Conservation (phyloP, 805 yeast species). For the Ogataea nitratoaversa region DNA sequence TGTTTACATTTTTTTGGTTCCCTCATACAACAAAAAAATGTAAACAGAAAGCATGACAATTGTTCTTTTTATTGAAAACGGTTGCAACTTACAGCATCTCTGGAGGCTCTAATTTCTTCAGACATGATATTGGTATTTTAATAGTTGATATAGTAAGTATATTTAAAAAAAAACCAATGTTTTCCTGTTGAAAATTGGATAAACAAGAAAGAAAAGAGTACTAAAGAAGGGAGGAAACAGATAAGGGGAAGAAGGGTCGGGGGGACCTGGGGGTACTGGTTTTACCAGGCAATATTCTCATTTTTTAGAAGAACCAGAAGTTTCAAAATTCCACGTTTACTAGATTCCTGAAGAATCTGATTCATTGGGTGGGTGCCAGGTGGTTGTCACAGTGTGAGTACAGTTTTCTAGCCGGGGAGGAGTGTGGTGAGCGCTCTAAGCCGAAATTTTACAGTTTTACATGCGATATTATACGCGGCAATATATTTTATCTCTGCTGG, state of each 20-base stretch:
- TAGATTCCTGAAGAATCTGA: not conserved
- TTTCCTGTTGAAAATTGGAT: not conserved
- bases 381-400: not conserved
- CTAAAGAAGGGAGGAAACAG: conserved; percentile 4
- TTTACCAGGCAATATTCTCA: conserved; percentile 1
- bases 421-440: too few species aligned
- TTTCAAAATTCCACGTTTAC: too few species aligned
- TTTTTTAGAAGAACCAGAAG: conserved; percentile 3
- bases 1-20: conserved; percentile 1
- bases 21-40: not conserved
- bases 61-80: too few species aligned
- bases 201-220: conserved; percentile 1
- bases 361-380: not conserved
- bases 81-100: conserved; percentile 30
- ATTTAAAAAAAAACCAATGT: not conserved
- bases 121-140: conserved; percentile 12
- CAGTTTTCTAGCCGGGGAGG: too few species aligned
- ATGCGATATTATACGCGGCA: too few species aligned
- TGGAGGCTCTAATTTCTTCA: conserved; percentile 27
- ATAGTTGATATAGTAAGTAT: not conserved
- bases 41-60: not conserved
- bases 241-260: conserved; percentile 3
- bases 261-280: conserved; percentile 5
- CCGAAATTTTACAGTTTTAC: too few species aligned
- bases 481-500: too few species aligned